Evolutionary conservation across 441 rosid species (phyloP).

Genomic region (Populus hybrid): DNA sequence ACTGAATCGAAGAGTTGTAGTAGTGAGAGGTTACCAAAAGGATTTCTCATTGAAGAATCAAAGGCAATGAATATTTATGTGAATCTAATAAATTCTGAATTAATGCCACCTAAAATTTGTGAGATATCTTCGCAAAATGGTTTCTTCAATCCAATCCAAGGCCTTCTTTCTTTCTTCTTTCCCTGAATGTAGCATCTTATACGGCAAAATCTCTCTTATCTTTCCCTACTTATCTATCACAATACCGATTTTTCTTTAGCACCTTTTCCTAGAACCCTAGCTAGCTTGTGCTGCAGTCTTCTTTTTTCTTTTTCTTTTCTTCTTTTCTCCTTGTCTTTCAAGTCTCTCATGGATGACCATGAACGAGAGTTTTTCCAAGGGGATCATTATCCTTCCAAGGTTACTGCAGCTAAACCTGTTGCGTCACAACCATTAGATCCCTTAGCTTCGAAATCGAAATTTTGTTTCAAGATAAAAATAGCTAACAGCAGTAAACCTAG

Average conservation of each 20-base stretch:
- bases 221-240: not conserved
- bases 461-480: slow-evolving; percentile 1
- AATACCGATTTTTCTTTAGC: not conserved
- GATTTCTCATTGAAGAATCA: not conserved
- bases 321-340: not conserved
- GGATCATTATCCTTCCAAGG: not conserved
- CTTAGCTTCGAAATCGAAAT: not conserved
- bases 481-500: not conserved
- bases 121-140: slow-evolving; percentile 1
- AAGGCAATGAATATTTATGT: not conserved
- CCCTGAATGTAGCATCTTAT: not conserved
- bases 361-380: not conserved
- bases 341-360: slow-evolving; percentile 2
- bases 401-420: not conserved
- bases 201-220: not conserved
- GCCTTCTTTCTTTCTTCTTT: not conserved
- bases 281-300: not conserved
- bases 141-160: not conserved
- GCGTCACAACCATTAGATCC: not conserved
- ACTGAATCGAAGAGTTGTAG: slow-evolving; percentile 14
- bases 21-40: slow-evolving; percentile 9
- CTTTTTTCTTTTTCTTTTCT: not conserved
- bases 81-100: not conserved
- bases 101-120: not conserved
- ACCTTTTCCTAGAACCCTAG: not conserved